A percentile compares a stretch with the other conserved stretches of the same genome.
Conservation (phyloP, 108 stramenopile genomes). For the Cyclotella sp. region DNA sequence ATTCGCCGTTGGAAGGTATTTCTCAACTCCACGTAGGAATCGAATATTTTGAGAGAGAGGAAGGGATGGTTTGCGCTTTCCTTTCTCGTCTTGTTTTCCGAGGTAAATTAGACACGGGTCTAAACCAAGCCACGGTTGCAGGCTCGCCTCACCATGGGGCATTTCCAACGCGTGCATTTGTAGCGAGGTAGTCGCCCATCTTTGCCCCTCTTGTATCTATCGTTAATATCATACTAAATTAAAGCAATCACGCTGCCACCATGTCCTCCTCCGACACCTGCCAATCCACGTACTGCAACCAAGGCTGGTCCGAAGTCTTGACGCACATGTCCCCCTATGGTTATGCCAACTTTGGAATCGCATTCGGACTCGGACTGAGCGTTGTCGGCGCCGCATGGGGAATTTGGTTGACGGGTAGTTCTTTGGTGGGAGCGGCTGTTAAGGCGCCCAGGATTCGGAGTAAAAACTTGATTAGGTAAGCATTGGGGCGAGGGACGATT, state of each 20-base stretch:
- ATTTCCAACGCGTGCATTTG: neutral
- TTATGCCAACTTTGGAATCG: constrained; percentile 96
- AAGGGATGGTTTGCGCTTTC: neutral
- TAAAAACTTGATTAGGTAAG: constrained; percentile 97
- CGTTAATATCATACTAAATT: neutral
- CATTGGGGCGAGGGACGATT: neutral
- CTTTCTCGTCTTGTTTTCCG: neutral
- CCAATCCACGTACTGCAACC: constrained; percentile 77
- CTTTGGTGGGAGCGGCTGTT: constrained; percentile 97
- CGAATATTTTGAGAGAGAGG: neutral
- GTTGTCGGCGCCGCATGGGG: constrained; percentile 98
- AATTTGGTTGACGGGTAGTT: constrained; percentile 97
- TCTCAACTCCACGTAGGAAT: neutral
- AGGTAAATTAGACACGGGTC: neutral
- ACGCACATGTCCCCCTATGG: constrained; percentile 98
- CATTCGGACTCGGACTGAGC: constrained; percentile 94
- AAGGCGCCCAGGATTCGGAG: constrained; percentile 98
- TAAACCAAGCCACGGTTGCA: neutral
- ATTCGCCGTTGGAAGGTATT: neutral
- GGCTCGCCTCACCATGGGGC: neutral
- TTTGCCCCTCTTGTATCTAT: neutral
- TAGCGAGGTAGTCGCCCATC: neutral
- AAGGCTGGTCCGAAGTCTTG: constrained; percentile 97
- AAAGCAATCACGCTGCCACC: neutral
- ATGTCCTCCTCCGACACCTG: constrained; percentile 56